Conservation (phyloP, 805 yeast species). For the Nematodospora valgi region DNA sequence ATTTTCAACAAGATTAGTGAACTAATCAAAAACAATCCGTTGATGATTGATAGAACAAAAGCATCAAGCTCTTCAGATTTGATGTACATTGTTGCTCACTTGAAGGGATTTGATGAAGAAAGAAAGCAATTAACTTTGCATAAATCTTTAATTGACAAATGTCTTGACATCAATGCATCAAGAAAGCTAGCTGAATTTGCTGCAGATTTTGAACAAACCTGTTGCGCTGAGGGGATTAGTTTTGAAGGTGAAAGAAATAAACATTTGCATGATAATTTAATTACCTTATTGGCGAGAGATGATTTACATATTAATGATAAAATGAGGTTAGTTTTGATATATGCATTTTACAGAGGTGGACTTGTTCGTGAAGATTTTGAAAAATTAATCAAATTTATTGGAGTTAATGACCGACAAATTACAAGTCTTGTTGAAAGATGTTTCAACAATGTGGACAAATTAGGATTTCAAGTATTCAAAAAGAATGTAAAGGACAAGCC, state of each 20-base stretch:
- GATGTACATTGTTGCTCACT: conserved; percentile 69
- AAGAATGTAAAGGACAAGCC: conserved; percentile 37
- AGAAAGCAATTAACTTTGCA: conserved; percentile 59
- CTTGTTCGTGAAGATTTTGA: conserved; percentile 67
- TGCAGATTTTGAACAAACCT: conserved; percentile 82
- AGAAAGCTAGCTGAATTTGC: conserved; percentile 60
- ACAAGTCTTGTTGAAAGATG: conserved; percentile 55
- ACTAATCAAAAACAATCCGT: conserved; percentile 68
- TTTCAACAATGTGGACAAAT: conserved; percentile 37
- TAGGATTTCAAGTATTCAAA: conserved; percentile 59
- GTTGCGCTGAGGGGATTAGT: conserved; percentile 69
- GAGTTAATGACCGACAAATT: conserved; percentile 43
- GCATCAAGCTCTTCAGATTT: conserved; percentile 68
- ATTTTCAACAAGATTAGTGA: conserved; percentile 58
- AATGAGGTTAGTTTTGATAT: conserved; percentile 67
- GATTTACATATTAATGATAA: conserved; percentile 61
- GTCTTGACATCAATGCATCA: conserved; percentile 56
- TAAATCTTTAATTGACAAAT: conserved; percentile 59
- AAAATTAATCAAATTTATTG: conserved; percentile 60
- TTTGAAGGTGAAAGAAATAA: conserved; percentile 63
- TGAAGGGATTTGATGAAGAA: conserved; percentile 65
- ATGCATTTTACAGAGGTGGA: conserved; percentile 81
- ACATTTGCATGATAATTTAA: conserved; percentile 57
- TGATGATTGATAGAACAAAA: conserved; percentile 64
- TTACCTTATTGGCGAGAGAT: conserved; percentile 49